A percentile compares a stretch with the other conserved stretches of the same genome.
phyloP scores from a whole-genome alignment of 257 asterid species.

The Nicotiana knightiana region DNA sequence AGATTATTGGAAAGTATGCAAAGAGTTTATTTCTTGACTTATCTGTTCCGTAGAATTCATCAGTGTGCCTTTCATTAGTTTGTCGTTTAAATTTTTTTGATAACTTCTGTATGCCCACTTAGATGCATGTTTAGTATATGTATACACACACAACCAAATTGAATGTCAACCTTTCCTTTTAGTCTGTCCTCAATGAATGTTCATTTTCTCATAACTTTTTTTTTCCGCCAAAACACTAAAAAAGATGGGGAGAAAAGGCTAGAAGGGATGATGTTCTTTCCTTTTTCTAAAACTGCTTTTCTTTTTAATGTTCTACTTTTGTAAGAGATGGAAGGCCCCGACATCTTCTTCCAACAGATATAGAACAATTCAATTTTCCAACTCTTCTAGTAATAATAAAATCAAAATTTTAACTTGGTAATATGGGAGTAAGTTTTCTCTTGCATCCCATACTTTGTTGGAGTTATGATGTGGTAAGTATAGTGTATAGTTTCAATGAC shows the following conservation, averaged over 20 bases:
- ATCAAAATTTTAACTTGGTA: background rate
- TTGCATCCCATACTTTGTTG: background rate
- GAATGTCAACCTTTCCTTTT: background rate
- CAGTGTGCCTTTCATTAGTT: background rate
- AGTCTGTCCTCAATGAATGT: background rate
- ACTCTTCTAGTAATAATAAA: background rate
- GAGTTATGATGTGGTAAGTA: background rate
- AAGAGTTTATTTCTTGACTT: background rate
- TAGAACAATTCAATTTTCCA: too few relatives aligned
- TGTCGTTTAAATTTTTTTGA: background rate
- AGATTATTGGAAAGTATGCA: background rate
- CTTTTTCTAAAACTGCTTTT: background rate
- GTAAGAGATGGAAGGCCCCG: background rate
- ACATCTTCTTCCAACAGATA: background rate
- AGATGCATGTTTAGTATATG: background rate
- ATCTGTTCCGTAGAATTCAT: background rate
- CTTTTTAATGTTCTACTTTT: background rate
- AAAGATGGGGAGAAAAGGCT: background rate
- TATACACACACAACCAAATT: background rate
- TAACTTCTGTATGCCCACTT: background rate
- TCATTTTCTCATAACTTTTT: background rate
- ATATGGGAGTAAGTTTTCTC: background rate
- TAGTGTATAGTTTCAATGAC: background rate
- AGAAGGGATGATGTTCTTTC: background rate
- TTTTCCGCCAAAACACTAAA: background rate